phyloP scores from a whole-genome alignment of 306 rosid genomes.

The Datisca glomerata region DNA sequence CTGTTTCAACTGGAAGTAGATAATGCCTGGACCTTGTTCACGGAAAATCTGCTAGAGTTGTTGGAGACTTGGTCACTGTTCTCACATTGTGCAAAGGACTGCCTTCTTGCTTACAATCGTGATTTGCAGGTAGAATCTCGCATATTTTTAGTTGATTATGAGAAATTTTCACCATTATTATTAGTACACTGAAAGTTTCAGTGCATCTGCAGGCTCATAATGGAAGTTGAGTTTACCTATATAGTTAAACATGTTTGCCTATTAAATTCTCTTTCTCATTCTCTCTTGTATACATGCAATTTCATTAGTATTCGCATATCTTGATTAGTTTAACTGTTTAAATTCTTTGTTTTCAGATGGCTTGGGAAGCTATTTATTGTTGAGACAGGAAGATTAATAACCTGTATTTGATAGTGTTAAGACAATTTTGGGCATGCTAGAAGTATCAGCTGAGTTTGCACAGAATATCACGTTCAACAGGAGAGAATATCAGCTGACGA shows the following conservation, averaged over 20 bases:
- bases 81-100: conserved; percentile 95
- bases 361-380: conserved; percentile 4
- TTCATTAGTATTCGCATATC: no score
- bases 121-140: conserved; percentile 97
- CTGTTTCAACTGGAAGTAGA: conserved; percentile 97
- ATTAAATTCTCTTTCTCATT: no score
- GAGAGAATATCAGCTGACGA: conserved; percentile 85
- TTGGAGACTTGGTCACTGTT: conserved; percentile 82
- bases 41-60: conserved; percentile 87
- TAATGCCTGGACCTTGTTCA: conserved; percentile 99
- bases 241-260: no score
- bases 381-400: conserved; percentile 83
- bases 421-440: conserved; percentile 95
- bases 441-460: conserved; percentile 89
- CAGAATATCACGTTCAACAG: conserved; percentile 60
- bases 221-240: neutral
- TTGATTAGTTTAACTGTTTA: neutral
- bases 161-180: neutral
- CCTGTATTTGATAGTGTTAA: conserved; percentile 90
- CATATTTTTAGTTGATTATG: neutral
- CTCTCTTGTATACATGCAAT: no score
- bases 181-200: no score
- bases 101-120: conserved; percentile 94
- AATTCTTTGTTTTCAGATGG: neutral
- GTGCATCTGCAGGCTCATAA: neutral